A percentile compares a stretch with the other conserved stretches of the same genome.
phyloP scores from a whole-genome alignment of 768 basidiomycete species.

The Tylopilus intermedius region DNA sequence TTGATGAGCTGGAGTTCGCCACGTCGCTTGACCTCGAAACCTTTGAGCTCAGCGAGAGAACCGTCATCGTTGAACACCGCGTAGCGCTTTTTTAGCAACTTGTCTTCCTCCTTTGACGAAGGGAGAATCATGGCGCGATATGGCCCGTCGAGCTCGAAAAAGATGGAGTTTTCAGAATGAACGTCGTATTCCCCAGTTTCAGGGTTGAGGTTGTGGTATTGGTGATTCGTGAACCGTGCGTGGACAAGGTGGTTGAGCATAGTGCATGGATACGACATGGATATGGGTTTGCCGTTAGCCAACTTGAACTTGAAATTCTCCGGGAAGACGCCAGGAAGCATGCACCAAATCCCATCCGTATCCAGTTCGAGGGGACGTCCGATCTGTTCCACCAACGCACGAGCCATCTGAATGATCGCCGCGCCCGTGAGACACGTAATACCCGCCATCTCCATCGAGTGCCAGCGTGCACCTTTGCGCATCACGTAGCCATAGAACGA shows the following conservation, averaged over 20 bases:
- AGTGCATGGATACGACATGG: conserved; percentile 95
- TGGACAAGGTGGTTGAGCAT: conserved; percentile 99
- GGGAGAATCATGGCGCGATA: conserved; percentile 99
- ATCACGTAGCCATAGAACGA: conserved; percentile 99
- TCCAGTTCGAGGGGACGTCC: conserved; percentile 96
- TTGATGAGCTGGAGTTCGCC: conserved; percentile 98
- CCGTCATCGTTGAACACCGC: conserved; percentile 99
- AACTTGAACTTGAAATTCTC: conserved; percentile 97
- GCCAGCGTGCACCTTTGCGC: conserved; percentile 99
- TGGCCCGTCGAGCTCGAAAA: conserved; percentile 98
- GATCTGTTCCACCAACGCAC: conserved; percentile 94
- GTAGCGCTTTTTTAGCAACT: conserved; percentile 95
- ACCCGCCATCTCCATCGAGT: conserved; percentile 99
- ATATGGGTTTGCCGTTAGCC: conserved; percentile 77
- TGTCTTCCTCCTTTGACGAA: conserved; percentile 98
- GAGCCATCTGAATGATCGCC: conserved; percentile 97
- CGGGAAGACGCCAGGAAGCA: conserved; percentile 96
- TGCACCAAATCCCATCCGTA: conserved; percentile 99
- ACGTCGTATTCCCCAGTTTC: conserved; percentile 80
- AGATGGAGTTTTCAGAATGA: conserved; percentile 96
- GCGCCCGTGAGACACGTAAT: conserved; percentile 98
- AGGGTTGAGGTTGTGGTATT: conserved; percentile 90
- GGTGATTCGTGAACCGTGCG: conserved; percentile 92
- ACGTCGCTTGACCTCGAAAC: conserved; percentile 97
- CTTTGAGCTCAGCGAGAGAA: conserved; percentile 94